A percentile compares a stretch with the other conserved stretches of the same genome.
phyloP scores from a whole-genome alignment of 148 eudicot species.

The Amaranthus palmeri region DNA sequence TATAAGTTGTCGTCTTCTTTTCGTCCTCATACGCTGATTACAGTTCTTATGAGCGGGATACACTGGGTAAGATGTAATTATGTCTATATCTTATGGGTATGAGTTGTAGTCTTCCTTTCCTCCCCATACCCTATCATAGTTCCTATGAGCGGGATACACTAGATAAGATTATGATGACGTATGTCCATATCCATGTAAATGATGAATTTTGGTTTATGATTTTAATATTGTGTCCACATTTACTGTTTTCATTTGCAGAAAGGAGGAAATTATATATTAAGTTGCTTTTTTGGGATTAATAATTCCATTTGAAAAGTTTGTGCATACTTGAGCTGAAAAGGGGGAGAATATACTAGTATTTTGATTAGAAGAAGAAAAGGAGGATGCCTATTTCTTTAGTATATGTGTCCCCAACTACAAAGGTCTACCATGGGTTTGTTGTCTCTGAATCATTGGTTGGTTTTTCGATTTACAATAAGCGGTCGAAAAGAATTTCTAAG shows the following conservation, averaged over 20 bases:
- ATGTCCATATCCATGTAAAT: too few relatives aligned
- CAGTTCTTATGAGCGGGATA: too few relatives aligned
- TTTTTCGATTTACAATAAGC: slow-evolving; percentile 29
- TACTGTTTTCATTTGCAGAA: slow-evolving; percentile 15
- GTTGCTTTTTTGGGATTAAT: slow-evolving; percentile 5
- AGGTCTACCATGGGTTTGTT: slow-evolving; percentile 45
- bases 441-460: slow-evolving; percentile 38
- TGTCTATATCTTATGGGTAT: too few relatives aligned
- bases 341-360: background rate
- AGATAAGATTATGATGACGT: too few relatives aligned
- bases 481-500: slow-evolving; percentile 35
- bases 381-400: slow-evolving; percentile 73
- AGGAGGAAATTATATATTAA: background rate
- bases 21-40: too few relatives aligned
- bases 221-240: slow-evolving; percentile 3
- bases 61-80: too few relatives aligned
- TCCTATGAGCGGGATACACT: too few relatives aligned
- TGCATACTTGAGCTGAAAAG: slow-evolving; percentile 10
- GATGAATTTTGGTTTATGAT: background rate
- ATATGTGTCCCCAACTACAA: slow-evolving; percentile 63
- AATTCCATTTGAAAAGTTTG: background rate
- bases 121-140: too few relatives aligned
- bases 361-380: slow-evolving; percentile 5
- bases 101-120: too few relatives aligned
- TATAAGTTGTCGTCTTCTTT: too few relatives aligned